Evolutionary conservation across 2,329 filamentous ascomycete genomes (phyloP).

Genomic region (Ascochyta viciae-villosae): DNA sequence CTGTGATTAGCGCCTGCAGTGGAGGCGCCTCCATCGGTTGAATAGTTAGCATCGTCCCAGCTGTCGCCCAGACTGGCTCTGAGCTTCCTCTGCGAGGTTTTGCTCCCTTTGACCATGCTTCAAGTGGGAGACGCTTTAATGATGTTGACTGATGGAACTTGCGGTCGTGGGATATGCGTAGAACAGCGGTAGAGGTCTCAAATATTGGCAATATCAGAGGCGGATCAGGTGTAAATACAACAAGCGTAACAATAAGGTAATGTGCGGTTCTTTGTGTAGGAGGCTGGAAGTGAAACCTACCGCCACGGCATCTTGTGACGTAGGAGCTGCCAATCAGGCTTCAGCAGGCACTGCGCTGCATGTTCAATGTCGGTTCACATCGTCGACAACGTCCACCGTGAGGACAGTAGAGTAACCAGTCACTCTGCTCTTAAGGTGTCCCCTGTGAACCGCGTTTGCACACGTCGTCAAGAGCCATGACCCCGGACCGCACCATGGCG

Average conservation of each 20-base stretch:
- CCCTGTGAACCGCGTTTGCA: neutral
- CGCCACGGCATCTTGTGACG: conserved; percentile 39
- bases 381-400: neutral
- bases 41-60: conserved; percentile 43
- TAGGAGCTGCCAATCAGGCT: conserved; percentile 38
- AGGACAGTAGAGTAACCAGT: neutral
- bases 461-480: neutral
- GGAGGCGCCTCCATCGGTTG: conserved; percentile 36
- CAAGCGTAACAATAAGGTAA: neutral
- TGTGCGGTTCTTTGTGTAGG: conserved; percentile 14
- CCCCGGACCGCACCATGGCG: conserved; percentile 9
- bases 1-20: conserved; percentile 34
- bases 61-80: conserved; percentile 42
- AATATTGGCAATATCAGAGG: neutral
- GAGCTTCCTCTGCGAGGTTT: conserved; percentile 26
- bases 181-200: neutral
- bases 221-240: neutral
- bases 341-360: neutral
- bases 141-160: neutral
- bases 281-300: conserved; percentile 29
- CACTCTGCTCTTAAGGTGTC: neutral
- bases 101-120: conserved; percentile 11
- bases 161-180: neutral
- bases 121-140: neutral
- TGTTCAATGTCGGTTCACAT: neutral